Conservation (phyloP, 495 filamentous ascomycete genomes). For the Penicillium dipodomyicola region DNA sequence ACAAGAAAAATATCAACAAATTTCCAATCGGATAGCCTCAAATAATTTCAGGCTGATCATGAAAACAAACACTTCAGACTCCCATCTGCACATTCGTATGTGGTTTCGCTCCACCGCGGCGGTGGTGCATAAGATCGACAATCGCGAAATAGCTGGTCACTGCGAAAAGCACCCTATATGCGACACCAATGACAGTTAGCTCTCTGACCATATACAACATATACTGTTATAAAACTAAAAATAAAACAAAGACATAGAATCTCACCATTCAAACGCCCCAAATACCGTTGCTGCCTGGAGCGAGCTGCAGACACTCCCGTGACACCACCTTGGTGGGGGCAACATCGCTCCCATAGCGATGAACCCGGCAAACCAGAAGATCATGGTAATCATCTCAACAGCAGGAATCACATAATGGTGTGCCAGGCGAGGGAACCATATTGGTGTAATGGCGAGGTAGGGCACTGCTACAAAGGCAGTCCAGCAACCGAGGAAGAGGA, state of each 20-base stretch:
- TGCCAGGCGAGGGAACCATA: conserved; percentile 54
- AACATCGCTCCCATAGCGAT: conserved; percentile 67
- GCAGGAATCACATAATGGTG: conserved; percentile 62
- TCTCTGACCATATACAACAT: neutral
- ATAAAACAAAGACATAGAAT: conserved; percentile 3
- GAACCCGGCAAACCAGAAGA: conserved; percentile 86
- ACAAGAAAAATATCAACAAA: neutral
- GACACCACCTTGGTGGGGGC: conserved; percentile 45
- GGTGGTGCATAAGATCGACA: conserved; percentile 23
- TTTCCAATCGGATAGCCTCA: neutral
- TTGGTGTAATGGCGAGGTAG: conserved; percentile 64
- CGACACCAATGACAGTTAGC: conserved; percentile 2
- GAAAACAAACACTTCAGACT: conserved; percentile 10
- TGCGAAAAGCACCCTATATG: conserved; percentile 50
- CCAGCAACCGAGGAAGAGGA: conserved; percentile 73
- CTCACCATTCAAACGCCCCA: conserved; percentile 57
- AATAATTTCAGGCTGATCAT: neutral
- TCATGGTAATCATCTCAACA: conserved; percentile 69
- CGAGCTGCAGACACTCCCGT: conserved; percentile 45
- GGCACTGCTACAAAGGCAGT: conserved; percentile 61
- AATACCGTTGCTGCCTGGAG: conserved; percentile 54
- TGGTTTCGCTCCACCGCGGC: conserved; percentile 20
- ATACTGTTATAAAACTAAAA: neutral
- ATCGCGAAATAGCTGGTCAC: conserved; percentile 37
- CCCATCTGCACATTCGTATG: conserved; percentile 26